Base-by-base conservation (phyloP, 805 yeast genomes). In the Yarrowia divulgata region DNA sequence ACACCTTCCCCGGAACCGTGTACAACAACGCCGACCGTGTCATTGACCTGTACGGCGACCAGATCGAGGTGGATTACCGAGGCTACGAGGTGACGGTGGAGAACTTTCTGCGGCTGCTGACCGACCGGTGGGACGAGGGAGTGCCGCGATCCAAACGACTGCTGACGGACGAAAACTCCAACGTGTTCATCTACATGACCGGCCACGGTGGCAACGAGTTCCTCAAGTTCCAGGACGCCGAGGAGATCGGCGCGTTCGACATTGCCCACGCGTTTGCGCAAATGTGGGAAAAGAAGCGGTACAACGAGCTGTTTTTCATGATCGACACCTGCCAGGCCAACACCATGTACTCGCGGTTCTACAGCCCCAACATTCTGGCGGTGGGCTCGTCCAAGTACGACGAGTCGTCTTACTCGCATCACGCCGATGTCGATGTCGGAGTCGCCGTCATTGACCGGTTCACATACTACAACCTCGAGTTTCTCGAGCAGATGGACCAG, bases 191-290 rank as follows among this genome's bases (percentile, higher is more conserved):
- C 35, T 95, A 95, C 77, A 84, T 95, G 88, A 95, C 99, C 0
- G 99, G 99, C 32, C 99, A 95, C 79, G 99, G 99, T 32, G 99
- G 99, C 67, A 92, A 93, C 75, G 98, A 95, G 78, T 95, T 95
- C 78, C 84, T 95, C 74, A 95, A 95, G 79, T 95, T 95, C 78
- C 99, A 95, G 80, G 99, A 95, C 77, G 97, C 98, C 12, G 99
- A 95, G 78, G 99, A 95, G 75, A 93, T 95, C 70, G 93, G 97
- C 1, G 88, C 97, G 10, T 89, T 91, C 80, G 99, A 95, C 79
- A 85, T 95, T 71, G 98, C 99, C 1, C 97, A 95, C 79, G 98
- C 98, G 2, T 91, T 95, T 80, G 96, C 87, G 67, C 98, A 95
- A 77, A 95, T 95, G 99, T 87, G 91, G 81, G 97, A 94, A 77